Evolutionary conservation across 1,139 yeast species (phyloP), one percentile per base, ranked within the genome.

Genomic region (Magnusiomyces starmeri): DNA sequence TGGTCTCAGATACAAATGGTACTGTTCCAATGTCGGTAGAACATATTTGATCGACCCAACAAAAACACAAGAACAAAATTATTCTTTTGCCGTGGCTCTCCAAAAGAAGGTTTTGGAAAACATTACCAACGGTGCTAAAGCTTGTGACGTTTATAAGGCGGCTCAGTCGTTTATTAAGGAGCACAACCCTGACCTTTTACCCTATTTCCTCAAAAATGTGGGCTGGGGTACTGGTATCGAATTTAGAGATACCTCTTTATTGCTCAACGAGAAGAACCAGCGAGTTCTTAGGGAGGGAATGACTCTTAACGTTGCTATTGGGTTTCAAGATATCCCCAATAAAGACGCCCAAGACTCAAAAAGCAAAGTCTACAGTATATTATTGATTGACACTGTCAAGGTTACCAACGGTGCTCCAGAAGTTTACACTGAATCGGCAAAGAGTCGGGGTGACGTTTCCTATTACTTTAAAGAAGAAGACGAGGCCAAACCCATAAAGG

Each of bases 171-270:
- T 70, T 59, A 77, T 90, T 58, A 73, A 76, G 57, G 58, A 62
- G 26, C 73, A 76, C 51, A 70, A 75, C 40, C 86, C 95, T 1
- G 86, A 81, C 10, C 73, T 90, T 61, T 82, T 75, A 32, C 64
- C 72, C 37, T 73, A 80, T 62, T 85, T 89, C 62, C 77, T 89
- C 52, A 87, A 86, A 63, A 89, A 86, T 62, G 79, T 85, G 59
- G 98, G 98, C 52, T 87, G 95, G 79, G 75, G 88, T 54, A 83
- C 86, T 57, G 98, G 98, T 54, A 78, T 92, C 59, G 97, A 89
- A 65, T 88, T 87, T 65, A 79, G 96, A 67, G 97, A 90, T 66
- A 78, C 92, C 0, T 72, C 83, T 1, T 57, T 86, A 58, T 75
- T 89, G 29, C 72, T 92, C 54, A 87, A 85, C 62, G 74, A 77